Evolutionary conservation across 1,139 yeast species (phyloP).

Genomic region (Yamadazyma conglobata): DNA sequence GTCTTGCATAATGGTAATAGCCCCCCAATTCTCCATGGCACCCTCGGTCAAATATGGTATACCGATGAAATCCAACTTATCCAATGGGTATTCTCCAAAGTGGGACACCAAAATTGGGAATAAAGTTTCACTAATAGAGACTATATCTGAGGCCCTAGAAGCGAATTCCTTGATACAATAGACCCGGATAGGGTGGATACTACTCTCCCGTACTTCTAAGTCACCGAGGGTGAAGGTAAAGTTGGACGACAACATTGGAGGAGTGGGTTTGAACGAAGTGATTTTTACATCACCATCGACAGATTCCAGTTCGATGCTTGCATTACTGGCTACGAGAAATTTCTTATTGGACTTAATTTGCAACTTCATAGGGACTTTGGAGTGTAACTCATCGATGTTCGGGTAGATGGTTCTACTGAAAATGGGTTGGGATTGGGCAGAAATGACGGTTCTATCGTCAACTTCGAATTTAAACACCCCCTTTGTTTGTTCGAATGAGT

Average conservation of each 20-base stretch:
- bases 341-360: conserved; percentile 40
- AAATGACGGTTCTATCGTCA: conserved; percentile 50
- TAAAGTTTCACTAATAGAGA: conserved; percentile 41
- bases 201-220: conserved; percentile 46
- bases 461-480: conserved; percentile 68
- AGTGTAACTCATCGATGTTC: conserved; percentile 58
- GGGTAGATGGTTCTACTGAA: conserved; percentile 63
- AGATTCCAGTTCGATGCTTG: conserved; percentile 22
- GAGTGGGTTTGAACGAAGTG: conserved; percentile 48
- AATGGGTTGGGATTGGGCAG: conserved; percentile 71
- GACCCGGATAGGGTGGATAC: conserved; percentile 44
- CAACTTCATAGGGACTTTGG: conserved; percentile 50
- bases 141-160: conserved; percentile 38
- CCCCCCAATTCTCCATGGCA: conserved; percentile 78
- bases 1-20: conserved; percentile 52
- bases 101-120: conserved; percentile 44
- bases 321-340: conserved; percentile 51
- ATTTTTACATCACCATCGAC: conserved; percentile 23
- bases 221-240: conserved; percentile 70
- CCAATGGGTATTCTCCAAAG: conserved; percentile 52
- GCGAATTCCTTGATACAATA: conserved; percentile 51
- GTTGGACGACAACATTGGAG: conserved; percentile 56
- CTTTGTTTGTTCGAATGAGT: conserved; percentile 55
- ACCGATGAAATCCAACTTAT: conserved; percentile 61
- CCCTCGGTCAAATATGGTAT: conserved; percentile 70